Evolutionary conservation across 768 basidiomycete genomes (phyloP).

Genomic region (Cystofilobasidium macerans): DNA sequence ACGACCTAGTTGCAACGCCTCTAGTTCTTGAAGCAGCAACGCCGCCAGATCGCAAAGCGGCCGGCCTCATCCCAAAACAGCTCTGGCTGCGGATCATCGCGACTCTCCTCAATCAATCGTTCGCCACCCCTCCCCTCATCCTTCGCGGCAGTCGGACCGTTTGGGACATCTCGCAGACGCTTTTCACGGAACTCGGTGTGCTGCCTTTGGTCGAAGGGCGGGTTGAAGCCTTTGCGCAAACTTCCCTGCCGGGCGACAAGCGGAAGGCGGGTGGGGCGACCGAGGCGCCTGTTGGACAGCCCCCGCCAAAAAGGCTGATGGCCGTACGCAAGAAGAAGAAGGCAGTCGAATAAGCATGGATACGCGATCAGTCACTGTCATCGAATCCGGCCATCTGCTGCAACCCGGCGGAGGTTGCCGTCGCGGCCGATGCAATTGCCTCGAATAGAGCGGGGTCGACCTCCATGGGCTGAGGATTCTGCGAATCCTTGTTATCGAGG

Average conservation of each 20-base stretch:
- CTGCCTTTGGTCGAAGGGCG: neutral
- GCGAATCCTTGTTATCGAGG: neutral
- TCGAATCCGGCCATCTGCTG: neutral
- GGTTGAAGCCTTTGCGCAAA: neutral
- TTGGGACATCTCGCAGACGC: constrained; percentile 70
- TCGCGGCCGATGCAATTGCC: neutral
- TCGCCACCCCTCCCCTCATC: constrained; percentile 12
- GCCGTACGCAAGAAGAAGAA: neutral
- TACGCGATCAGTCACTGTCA: constrained; percentile 4
- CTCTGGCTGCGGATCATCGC: constrained; percentile 10
- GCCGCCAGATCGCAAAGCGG: constrained; percentile 41
- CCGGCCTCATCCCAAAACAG: constrained; percentile 9
- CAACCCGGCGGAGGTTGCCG: neutral
- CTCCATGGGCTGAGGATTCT: neutral
- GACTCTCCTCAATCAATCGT: constrained; percentile 15
- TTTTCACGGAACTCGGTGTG: constrained; percentile 40
- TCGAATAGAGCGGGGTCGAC: neutral
- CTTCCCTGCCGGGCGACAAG: neutral
- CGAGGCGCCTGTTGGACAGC: neutral
- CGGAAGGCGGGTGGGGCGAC: neutral
- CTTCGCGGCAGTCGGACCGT: constrained; percentile 44
- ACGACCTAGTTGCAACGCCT: constrained; percentile 21
- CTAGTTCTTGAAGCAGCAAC: constrained; percentile 43
- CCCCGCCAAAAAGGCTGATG: neutral
- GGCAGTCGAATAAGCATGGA: no score